These are phyloP conservation scores for Alternaria burnsii DNA, from an alignment of 2,329 filamentous ascomycete genomes.

Conservation along the genomic window DNA sequence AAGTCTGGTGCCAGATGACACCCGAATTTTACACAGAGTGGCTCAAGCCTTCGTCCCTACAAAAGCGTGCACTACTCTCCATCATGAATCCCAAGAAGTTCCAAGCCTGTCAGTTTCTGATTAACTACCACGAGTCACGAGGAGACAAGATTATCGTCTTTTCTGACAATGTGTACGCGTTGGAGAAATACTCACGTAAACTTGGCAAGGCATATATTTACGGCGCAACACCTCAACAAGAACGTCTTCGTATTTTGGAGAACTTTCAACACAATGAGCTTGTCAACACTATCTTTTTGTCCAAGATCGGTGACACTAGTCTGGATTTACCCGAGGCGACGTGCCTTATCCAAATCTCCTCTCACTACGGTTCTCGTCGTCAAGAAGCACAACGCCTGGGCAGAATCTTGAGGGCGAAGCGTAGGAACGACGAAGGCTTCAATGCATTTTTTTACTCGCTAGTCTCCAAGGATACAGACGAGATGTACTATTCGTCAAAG, in stretches of 20 bases:
- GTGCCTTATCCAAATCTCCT: conserved; percentile 95
- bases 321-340: conserved; percentile 96
- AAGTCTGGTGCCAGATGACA: conserved; percentile 99
- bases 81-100: conserved; percentile 99
- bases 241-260: conserved; percentile 86
- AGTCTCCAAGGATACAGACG: conserved; percentile 95
- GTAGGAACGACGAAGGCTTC: conserved; percentile 96
- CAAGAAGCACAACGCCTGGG: conserved; percentile 95
- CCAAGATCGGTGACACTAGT: conserved; percentile 98
- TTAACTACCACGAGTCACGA: conserved; percentile 93
- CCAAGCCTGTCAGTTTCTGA: conserved; percentile 96
- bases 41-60: conserved; percentile 69
- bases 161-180: conserved; percentile 94
- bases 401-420: conserved; percentile 91
- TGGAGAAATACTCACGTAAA: conserved; percentile 84
- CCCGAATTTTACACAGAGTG: conserved; percentile 98
- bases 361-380: conserved; percentile 94
- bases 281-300: conserved; percentile 93
- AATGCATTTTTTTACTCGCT: conserved; percentile 99
- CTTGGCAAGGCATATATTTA: conserved; percentile 90
- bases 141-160: conserved; percentile 99
- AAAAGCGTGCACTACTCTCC: conserved; percentile 76
- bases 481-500: conserved; percentile 98
- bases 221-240: conserved; percentile 83
- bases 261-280: conserved; percentile 94